Base-by-base conservation (phyloP, 202 grass and related monocot genomes). In the Cymbopogon flexuosus region DNA sequence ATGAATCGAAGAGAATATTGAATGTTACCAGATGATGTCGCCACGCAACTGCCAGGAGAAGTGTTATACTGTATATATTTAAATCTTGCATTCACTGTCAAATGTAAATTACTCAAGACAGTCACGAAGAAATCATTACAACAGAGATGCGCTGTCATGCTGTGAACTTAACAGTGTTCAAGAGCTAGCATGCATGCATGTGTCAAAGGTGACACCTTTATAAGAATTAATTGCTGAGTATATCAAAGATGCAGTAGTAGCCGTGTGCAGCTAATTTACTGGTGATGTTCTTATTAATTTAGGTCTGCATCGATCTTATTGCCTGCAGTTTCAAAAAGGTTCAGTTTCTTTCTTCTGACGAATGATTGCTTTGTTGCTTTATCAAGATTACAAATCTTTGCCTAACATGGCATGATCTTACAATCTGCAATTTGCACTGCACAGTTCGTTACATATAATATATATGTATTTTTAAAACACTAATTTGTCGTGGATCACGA, bases 341-440 rank as follows among this genome's bases (percentile, higher is more conserved):
- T 30, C 1, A 18, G 37, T 62, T 73, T 80, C 21, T 52, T 68
- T 83, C 13, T 69, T 70, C 45, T 29, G 52, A 46, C 35, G 33
- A 87, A 76, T 58, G 47, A 87, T 72, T 79, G 24, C 34, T 40
- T 37, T 24, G 30, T 60, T 52, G 35, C 35, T 46, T 80, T 76
- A 9, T 70, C 51, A 56, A 43, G 4, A 73, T 52, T 41, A 80
- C n/a, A 69, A 69, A 60, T 57, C 72, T 21, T 40, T 36, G 33
- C 21, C 13, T 16, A 2, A 18, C 19, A 40, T 12, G 21, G 5
- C 64, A 52, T 81, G 40, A 67, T 56, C 33, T 35, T 68, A 61
- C 47, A 22, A 68, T 30, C 73, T 73, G 73, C 65, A 15, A 36
- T 68, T 67, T 39, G 13, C 37, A 15, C 16, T 51, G 5, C 15